Evolutionary conservation across 2,329 filamentous ascomycete species (phyloP).

Genomic region (Hymenoscyphus fraxineus): DNA sequence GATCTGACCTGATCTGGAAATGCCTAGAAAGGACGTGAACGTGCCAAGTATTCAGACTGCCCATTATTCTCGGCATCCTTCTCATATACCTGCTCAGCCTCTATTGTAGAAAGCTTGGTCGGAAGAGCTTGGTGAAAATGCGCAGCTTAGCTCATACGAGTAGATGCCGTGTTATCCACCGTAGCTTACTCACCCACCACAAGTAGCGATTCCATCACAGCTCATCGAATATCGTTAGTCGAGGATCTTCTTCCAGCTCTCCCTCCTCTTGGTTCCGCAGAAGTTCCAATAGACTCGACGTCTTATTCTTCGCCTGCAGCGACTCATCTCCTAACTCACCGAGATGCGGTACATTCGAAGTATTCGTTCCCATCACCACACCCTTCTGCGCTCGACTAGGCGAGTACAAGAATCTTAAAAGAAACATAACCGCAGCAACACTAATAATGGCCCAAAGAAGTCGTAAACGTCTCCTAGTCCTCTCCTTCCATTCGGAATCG

Average conservation of each 20-base stretch:
- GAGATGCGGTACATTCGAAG: slow-evolving; percentile 20
- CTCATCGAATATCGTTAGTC: slow-evolving; percentile 34
- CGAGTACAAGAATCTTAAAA: slow-evolving; percentile 41
- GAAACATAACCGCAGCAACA: slow-evolving; percentile 41
- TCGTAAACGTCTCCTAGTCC: slow-evolving; percentile 59
- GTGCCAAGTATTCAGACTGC: neutral
- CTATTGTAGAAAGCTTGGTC: neutral
- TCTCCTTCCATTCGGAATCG: slow-evolving; percentile 66
- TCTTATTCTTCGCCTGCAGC: slow-evolving; percentile 14
- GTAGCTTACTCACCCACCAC: slow-evolving; percentile 24
- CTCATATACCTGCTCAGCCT: neutral
- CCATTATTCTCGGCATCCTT: neutral
- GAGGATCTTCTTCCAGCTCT: slow-evolving; percentile 28
- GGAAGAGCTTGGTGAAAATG: neutral
- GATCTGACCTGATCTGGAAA: neutral
- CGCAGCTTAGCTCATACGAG: neutral
- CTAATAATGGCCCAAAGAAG: slow-evolving; percentile 60
- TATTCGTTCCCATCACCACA: slow-evolving; percentile 20
- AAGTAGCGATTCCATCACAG: slow-evolving; percentile 21
- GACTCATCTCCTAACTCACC: slow-evolving; percentile 23
- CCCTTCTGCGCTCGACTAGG: slow-evolving; percentile 17
- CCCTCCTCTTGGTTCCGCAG: slow-evolving; percentile 15
- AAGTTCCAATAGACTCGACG: slow-evolving; percentile 13
- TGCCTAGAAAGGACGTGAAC: neutral
- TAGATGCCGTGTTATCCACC: slow-evolving; percentile 9